Evolutionary conservation across 352 stramenopile species (phyloP).

Genomic region (Pseudoperonospora humuli): DNA sequence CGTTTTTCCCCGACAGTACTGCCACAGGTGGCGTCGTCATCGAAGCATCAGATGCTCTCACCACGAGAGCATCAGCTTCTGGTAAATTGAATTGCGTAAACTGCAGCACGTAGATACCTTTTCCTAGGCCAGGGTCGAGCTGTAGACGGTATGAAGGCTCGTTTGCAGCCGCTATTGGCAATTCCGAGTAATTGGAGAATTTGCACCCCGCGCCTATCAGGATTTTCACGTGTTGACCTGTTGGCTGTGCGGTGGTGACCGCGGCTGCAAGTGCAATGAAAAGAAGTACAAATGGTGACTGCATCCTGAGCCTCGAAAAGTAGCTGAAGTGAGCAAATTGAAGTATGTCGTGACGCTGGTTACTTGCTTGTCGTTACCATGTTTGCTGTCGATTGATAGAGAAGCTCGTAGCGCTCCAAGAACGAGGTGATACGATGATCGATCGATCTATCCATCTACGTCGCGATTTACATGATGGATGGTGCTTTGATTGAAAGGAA

Average conservation of each 20-base stretch:
- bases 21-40: slow-evolving; percentile 5
- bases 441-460: too few species aligned
- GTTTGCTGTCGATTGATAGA: too few species aligned
- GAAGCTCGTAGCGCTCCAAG: too few species aligned
- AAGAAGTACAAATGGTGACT: slow-evolving; percentile 6
- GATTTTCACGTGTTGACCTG: slow-evolving; percentile 17
- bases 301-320: too few species aligned
- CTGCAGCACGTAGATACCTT: slow-evolving; percentile 52
- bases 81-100: slow-evolving; percentile 52
- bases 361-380: too few species aligned
- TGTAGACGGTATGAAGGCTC: slow-evolving; percentile 35
- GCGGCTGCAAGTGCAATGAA: too few species aligned
- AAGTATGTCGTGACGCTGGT: slow-evolving; percentile 19
- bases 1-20: slow-evolving; percentile 35
- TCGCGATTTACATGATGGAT: too few species aligned
- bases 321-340: slow-evolving; percentile 17
- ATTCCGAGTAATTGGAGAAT: slow-evolving; percentile 41
- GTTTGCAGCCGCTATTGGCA: slow-evolving; percentile 12
- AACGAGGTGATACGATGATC: too few species aligned
- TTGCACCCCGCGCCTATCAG: slow-evolving; percentile 38
- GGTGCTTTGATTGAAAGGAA: too few species aligned
- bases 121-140: slow-evolving; percentile 37
- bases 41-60: slow-evolving; percentile 24
- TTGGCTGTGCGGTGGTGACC: slow-evolving; percentile 6
- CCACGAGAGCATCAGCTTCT: slow-evolving; percentile 33